Evolutionary conservation across 768 basidiomycete species (phyloP), one percentile per base, ranked within the genome.

Genomic region (Boletus rubroflammeus): DNA sequence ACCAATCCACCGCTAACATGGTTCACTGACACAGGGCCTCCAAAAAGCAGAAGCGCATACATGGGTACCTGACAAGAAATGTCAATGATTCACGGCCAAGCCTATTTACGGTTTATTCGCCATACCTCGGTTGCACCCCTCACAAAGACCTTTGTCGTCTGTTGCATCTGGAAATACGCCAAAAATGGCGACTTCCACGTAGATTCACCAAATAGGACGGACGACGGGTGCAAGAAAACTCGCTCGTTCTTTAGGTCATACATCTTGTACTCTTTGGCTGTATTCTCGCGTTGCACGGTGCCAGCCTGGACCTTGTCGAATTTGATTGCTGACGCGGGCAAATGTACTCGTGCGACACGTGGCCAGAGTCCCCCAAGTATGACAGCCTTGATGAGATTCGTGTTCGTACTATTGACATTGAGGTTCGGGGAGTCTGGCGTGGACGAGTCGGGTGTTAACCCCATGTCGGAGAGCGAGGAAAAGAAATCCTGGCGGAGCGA

Each of bases 301-400:
- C 95, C 95, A 6, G 83, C 83, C 57, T 90, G 86, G 1, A 93
- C 81, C 62, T 86, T 83, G 73, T 95, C 90, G 65, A 91, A 98
- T 67, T 88, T 89, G 65, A 88, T 82, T 9, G 81, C 84, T 15
- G 82, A 82, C 52, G 76, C 74, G 1, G 91, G 93, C 21, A 94
- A 77, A 56, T 82, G 78, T 23, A 95, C 83, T 47, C 83, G 81
- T 0, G 86, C 90, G 46, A 94, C 81, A 28, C 86, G 83, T 3
- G 92, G 93, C 82, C 90, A 94, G 21, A 96, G 78, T 2, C 92
- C 93, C 8, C 91, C 93, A 13, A 93, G 81, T 32, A 97, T 78
- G 56, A 94, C 81, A 6, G 84, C 82, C 69, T 96, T 96, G 62
- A 97, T 71, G 25, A 98, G 79, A 64, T 88, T 91, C 35, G 78